phyloP scores from a whole-genome alignment of 2,329 filamentous ascomycete genomes.

The Aspergillus intermedius region DNA sequence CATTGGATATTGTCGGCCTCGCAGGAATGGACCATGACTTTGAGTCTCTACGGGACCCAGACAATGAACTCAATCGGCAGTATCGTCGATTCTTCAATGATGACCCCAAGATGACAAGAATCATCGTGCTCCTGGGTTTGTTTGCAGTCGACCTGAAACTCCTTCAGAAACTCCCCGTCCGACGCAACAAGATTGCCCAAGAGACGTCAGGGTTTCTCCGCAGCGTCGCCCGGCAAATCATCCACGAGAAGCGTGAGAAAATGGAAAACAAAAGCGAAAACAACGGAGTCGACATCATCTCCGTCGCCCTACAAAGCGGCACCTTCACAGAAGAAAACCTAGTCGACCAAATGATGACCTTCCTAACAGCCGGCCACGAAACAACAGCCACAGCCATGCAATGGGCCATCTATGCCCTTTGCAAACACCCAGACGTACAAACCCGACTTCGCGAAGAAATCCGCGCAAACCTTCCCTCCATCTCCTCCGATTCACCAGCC shows the following conservation, averaged over 20 bases:
- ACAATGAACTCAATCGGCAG: constrained; percentile 49
- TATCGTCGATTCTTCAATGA: constrained; percentile 23
- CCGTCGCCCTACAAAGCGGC: constrained; percentile 69
- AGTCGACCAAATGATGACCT: constrained; percentile 87
- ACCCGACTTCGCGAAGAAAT: constrained; percentile 62
- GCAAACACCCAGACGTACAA: constrained; percentile 59
- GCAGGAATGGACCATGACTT: constrained; percentile 69
- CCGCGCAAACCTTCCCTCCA: constrained; percentile 52
- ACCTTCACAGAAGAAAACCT: constrained; percentile 71
- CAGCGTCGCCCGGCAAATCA: constrained; percentile 59
- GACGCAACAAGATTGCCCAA: constrained; percentile 61
- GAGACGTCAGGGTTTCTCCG: constrained; percentile 56
- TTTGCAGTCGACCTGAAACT: constrained; percentile 60
- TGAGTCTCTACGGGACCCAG: constrained; percentile 55
- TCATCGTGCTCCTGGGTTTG: constrained; percentile 51
- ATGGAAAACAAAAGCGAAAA: constrained; percentile 25
- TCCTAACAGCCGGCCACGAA: constrained; percentile 75
- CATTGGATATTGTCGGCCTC: constrained; percentile 68
- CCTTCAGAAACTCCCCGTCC: constrained; percentile 58
- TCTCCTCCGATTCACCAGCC: constrained; percentile 52
- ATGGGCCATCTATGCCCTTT: constrained; percentile 69
- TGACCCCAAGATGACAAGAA: constrained; percentile 19
- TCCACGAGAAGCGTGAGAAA: constrained; percentile 61
- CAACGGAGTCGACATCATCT: constrained; percentile 65
- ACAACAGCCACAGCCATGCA: constrained; percentile 69